Conservation (phyloP, 306 rosid species). For the Cucurbita argyrosperma region DNA sequence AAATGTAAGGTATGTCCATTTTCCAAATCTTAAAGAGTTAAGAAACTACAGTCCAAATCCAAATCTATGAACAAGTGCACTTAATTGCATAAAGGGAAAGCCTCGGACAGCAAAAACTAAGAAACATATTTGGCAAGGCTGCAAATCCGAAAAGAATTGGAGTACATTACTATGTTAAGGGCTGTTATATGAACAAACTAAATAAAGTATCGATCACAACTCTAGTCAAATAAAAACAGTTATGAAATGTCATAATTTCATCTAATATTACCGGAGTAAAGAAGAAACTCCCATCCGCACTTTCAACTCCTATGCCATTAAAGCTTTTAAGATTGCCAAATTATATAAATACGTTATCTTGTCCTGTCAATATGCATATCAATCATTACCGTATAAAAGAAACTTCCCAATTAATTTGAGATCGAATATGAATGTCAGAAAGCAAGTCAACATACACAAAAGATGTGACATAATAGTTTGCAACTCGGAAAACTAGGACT, state of each 20-base stretch:
- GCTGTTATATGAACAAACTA: not conserved
- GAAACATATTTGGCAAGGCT: not conserved
- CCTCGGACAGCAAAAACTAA: not conserved
- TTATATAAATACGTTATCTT: not conserved
- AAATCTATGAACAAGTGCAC: not conserved
- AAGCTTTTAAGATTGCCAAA: not conserved
- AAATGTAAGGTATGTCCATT: constrained; percentile 94
- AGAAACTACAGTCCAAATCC: constrained; percentile 23
- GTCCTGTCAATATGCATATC: not conserved
- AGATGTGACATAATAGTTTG: not conserved
- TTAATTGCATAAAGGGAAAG: not conserved
- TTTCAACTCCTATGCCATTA: not conserved
- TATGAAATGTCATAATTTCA: not conserved
- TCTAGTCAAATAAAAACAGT: not conserved
- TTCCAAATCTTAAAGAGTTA: constrained; percentile 58
- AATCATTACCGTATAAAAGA: not conserved
- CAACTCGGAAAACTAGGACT: not conserved
- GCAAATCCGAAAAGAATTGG: not conserved
- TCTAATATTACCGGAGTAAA: not conserved
- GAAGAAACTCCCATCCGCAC: not conserved
- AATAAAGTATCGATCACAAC: not conserved
- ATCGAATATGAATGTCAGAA: not conserved
- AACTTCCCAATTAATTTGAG: not conserved
- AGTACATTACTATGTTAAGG: not conserved
- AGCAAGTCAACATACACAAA: not conserved